phyloP scores from a whole-genome alignment of 2,329 filamentous ascomycete species.

The Aspergillus texensis region DNA sequence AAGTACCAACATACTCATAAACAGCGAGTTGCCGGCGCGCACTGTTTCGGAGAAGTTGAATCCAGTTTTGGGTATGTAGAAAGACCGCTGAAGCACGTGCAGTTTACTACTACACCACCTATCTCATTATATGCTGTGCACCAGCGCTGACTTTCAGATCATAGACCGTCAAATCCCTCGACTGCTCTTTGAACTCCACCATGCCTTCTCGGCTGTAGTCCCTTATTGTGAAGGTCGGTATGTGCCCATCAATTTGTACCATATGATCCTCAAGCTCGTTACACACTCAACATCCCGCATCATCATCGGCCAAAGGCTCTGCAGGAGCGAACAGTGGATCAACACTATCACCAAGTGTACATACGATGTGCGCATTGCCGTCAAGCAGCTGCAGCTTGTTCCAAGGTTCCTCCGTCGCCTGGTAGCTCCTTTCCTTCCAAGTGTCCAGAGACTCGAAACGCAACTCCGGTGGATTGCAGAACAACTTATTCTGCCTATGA shows the following conservation, averaged over 20 bases:
- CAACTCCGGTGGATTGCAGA: conserved; percentile 33
- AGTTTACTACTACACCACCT: not conserved
- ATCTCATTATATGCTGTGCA: not conserved
- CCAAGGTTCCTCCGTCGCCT: conserved; percentile 39
- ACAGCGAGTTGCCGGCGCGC: conserved; percentile 26
- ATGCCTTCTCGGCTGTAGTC: conserved; percentile 27
- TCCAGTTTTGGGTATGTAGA: conserved; percentile 24
- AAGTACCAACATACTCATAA: conserved; percentile 30
- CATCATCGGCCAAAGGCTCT: conserved; percentile 42
- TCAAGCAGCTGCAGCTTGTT: conserved; percentile 35
- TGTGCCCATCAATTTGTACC: conserved; percentile 25
- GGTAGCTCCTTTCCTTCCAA: conserved; percentile 37
- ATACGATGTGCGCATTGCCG: conserved; percentile 36
- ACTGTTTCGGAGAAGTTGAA: conserved; percentile 30
- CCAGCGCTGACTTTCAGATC: not conserved
- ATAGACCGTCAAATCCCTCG: conserved; percentile 28
- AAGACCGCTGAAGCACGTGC: not conserved
- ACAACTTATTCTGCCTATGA: conserved; percentile 37
- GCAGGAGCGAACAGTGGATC: conserved; percentile 44
- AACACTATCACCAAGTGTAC: conserved; percentile 37
- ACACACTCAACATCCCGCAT: conserved; percentile 45
- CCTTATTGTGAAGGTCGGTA: conserved; percentile 32
- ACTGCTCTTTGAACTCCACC: conserved; percentile 29
- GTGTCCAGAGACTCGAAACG: conserved; percentile 34
- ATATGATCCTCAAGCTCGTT: conserved; percentile 37